These are phyloP conservation scores for Verticillium klebahnii DNA, from an alignment of 2,329 filamentous ascomycete genomes.

Conservation along the genomic window DNA sequence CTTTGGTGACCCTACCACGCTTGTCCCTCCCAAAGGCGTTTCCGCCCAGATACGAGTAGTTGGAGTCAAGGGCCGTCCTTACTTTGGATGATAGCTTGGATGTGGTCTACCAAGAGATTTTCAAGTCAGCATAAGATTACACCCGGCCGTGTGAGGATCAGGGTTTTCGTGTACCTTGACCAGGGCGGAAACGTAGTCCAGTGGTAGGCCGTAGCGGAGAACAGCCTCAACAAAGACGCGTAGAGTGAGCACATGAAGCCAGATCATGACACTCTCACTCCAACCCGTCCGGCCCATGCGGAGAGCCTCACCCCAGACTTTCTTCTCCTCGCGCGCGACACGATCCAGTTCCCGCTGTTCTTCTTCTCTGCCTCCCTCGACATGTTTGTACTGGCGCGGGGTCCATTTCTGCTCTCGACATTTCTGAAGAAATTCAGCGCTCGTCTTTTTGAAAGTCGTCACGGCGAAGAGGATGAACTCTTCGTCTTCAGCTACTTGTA, in stretches of 20 bases:
- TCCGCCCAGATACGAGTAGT: constrained; percentile 88
- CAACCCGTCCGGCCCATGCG: constrained; percentile 86
- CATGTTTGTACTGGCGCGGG: constrained; percentile 89
- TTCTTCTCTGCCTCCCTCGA: constrained; percentile 83
- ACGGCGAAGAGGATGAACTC: constrained; percentile 88
- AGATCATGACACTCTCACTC: constrained; percentile 93
- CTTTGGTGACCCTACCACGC: constrained; percentile 85
- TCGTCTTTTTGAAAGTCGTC: constrained; percentile 89
- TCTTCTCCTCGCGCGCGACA: constrained; percentile 78
- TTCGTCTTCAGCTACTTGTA: constrained; percentile 76
- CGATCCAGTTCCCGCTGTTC: constrained; percentile 83
- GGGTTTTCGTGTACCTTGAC: constrained; percentile 63
- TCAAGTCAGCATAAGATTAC: constrained; percentile 1
- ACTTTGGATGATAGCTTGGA: constrained; percentile 78
- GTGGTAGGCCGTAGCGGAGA: constrained; percentile 86
- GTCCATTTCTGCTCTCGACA: constrained; percentile 92
- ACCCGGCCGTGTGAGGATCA: too few relatives aligned
- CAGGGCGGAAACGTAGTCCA: constrained; percentile 82
- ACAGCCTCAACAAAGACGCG: constrained; percentile 97
- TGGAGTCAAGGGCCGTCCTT: constrained; percentile 72
- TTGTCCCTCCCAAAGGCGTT: constrained; percentile 94
- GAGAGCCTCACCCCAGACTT: constrained; percentile 88
- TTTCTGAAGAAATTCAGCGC: constrained; percentile 84
- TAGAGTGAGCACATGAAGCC: constrained; percentile 86
- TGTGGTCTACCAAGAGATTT: constrained; percentile 59